A percentile compares a stretch with the other conserved stretches of the same genome.
These are phyloP conservation scores for Plasmopara viticola DNA, from an alignment of 352 stramenopile species.

Conservation along the genomic window DNA sequence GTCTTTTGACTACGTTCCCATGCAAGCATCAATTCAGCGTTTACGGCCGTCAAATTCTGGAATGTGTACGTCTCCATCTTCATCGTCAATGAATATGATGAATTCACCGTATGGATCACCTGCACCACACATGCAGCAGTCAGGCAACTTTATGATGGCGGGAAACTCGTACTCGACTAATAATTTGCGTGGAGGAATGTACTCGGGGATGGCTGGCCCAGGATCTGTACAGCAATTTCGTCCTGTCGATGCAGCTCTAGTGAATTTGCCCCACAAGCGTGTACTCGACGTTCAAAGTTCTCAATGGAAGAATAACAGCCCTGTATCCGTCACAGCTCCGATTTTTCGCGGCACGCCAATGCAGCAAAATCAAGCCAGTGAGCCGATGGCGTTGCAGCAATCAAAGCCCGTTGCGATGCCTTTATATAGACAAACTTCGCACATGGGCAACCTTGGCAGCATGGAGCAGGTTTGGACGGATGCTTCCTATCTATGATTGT, in stretches of 20 bases:
- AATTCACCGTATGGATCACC: constrained; percentile 31
- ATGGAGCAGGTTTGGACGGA: constrained; percentile 64
- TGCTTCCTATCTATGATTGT: constrained; percentile 32
- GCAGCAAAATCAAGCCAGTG: constrained; percentile 24
- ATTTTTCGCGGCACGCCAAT: constrained; percentile 45
- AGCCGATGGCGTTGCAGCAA: constrained; percentile 26
- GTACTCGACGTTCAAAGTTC: constrained; percentile 45
- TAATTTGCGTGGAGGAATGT: constrained; percentile 19
- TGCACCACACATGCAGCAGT: constrained; percentile 28
- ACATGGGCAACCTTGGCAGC: constrained; percentile 38
- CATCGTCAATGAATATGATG: constrained; percentile 31
- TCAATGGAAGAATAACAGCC: constrained; percentile 60
- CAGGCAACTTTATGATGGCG: constrained; percentile 30
- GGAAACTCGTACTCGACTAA: constrained; percentile 20
- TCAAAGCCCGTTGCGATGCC: constrained; percentile 36
- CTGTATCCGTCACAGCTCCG: constrained; percentile 51
- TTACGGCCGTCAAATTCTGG: constrained; percentile 25
- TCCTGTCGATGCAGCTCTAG: constrained; percentile 23
- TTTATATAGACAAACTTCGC: constrained; percentile 44
- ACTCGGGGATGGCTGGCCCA: constrained; percentile 10
- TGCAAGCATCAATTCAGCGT: constrained; percentile 31
- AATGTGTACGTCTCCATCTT: constrained; percentile 25
- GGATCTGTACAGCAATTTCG: constrained; percentile 28
- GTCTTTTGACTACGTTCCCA: constrained; percentile 42
- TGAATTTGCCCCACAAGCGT: constrained; percentile 52